These are phyloP conservation scores for Penicillium lividum DNA, from an alignment of 495 filamentous ascomycete genomes.

Conservation along the genomic window DNA sequence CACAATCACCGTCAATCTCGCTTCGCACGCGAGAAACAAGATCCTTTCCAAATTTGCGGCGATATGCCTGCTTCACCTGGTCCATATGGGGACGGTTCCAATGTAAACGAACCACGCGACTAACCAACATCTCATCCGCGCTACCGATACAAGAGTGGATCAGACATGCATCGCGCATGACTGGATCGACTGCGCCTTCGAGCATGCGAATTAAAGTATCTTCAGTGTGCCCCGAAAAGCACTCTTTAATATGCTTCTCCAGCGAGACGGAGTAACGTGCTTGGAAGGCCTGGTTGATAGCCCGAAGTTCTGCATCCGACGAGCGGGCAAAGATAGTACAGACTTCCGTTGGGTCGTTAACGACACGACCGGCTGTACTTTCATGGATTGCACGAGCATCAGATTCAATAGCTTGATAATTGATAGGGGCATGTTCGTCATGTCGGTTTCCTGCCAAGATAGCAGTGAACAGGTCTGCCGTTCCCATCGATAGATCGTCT, in stretches of 20 bases:
- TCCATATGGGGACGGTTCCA: slow-evolving; percentile 73
- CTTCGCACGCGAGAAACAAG: neutral
- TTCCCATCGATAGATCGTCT: slow-evolving; percentile 79
- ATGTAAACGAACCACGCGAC: slow-evolving; percentile 69
- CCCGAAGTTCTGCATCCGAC: slow-evolving; percentile 76
- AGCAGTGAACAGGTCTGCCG: slow-evolving; percentile 75
- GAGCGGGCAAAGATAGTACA: slow-evolving; percentile 71
- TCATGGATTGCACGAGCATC: slow-evolving; percentile 72
- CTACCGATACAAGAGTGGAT: slow-evolving; percentile 58
- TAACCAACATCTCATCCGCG: slow-evolving; percentile 74
- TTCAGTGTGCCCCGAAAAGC: slow-evolving; percentile 91
- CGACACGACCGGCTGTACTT: slow-evolving; percentile 67
- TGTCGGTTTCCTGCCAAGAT: slow-evolving; percentile 67
- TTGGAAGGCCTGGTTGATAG: slow-evolving; percentile 70
- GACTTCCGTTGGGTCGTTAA: slow-evolving; percentile 74
- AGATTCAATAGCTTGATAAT: slow-evolving; percentile 42
- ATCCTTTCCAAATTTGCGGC: neutral
- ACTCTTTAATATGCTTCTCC: slow-evolving; percentile 68
- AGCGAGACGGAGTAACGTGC: slow-evolving; percentile 65
- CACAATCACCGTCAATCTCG: slow-evolving; percentile 5
- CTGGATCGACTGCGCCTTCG: slow-evolving; percentile 69
- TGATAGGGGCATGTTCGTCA: slow-evolving; percentile 26
- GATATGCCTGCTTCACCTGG: slow-evolving; percentile 57
- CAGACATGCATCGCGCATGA: slow-evolving; percentile 74
- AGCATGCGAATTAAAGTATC: slow-evolving; percentile 77